Evolutionary conservation across 352 stramenopile genomes (phyloP).

Genomic region (Peronospora tabacina): DNA sequence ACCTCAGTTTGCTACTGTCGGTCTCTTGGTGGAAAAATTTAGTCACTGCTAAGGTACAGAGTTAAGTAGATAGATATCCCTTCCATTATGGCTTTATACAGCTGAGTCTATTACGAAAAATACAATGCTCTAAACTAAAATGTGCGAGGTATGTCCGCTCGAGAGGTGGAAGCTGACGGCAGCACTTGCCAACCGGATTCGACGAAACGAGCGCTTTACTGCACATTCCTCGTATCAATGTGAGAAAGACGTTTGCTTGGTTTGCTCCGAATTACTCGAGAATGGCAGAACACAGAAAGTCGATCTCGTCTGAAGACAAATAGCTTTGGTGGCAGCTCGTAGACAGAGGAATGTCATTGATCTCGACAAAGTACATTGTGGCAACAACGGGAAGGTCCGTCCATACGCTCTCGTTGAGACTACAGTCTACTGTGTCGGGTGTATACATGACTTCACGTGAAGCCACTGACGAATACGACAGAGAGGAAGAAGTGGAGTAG

Average conservation of each 20-base stretch:
- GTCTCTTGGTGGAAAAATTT: too few species aligned
- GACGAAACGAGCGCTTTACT: conserved; percentile 1
- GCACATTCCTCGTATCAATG: conserved; percentile 8
- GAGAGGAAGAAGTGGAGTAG: conserved; percentile 27
- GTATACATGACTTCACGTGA: conserved; percentile 56
- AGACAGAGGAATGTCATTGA: conserved; percentile 18
- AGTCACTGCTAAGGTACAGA: too few species aligned
- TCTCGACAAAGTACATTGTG: conserved; percentile 20
- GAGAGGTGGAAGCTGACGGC: conserved; percentile 25
- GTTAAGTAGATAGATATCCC: not conserved
- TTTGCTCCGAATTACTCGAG: conserved; percentile 39
- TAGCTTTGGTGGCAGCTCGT: conserved; percentile 32
- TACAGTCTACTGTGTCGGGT: conserved; percentile 48
- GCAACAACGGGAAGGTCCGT: conserved; percentile 33
- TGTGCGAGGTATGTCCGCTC: conserved; percentile 6
- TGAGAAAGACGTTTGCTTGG: not conserved
- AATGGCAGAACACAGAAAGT: conserved; percentile 79
- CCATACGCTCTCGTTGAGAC: conserved; percentile 51
- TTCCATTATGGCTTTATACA: not conserved
- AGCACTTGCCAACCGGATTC: conserved; percentile 44
- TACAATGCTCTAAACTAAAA: not conserved
- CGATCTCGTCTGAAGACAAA: conserved; percentile 78
- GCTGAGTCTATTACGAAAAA: not conserved
- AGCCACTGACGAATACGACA: conserved; percentile 20
- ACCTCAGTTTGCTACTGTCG: too few species aligned